Evolutionary conservation across 192 early-diverging fungal species (phyloP).

Genomic region (Backusella circina): DNA sequence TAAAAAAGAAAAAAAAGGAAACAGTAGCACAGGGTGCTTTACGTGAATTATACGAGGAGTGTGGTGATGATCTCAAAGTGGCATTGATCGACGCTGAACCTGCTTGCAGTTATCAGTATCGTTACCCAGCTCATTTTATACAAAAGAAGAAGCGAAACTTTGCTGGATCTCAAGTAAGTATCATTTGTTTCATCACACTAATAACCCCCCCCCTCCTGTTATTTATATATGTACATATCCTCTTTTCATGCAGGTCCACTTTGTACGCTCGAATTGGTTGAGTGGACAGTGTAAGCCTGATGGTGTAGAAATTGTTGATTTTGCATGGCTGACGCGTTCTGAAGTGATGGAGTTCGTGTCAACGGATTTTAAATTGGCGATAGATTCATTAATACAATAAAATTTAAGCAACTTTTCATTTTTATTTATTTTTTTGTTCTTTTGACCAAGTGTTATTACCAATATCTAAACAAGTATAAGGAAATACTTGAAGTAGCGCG

Average conservation of each 20-base stretch:
- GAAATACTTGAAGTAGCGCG: neutral
- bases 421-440: neutral
- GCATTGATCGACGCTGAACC: conserved; percentile 75
- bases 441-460: neutral
- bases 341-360: conserved; percentile 55
- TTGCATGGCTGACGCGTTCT: conserved; percentile 73
- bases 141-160: neutral
- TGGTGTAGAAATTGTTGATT: conserved; percentile 55
- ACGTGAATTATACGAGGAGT: conserved; percentile 64
- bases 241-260: conserved; percentile 8
- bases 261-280: conserved; percentile 58
- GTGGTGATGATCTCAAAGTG: conserved; percentile 68
- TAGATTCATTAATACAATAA: conserved; percentile 51
- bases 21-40: conserved; percentile 68
- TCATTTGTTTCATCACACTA: neutral
- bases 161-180: conserved; percentile 14
- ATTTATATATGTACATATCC: no score
- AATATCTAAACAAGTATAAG: no score
- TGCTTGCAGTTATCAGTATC: conserved; percentile 55
- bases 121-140: conserved; percentile 17
- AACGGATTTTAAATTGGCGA: conserved; percentile 45
- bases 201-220: no score
- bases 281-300: conserved; percentile 67
- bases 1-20: conserved; percentile 54
- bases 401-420: conserved; percentile 20